Evolutionary conservation across 2,329 filamentous ascomycete species (phyloP).

Genomic region (Verticillium nonalfalfae): DNA sequence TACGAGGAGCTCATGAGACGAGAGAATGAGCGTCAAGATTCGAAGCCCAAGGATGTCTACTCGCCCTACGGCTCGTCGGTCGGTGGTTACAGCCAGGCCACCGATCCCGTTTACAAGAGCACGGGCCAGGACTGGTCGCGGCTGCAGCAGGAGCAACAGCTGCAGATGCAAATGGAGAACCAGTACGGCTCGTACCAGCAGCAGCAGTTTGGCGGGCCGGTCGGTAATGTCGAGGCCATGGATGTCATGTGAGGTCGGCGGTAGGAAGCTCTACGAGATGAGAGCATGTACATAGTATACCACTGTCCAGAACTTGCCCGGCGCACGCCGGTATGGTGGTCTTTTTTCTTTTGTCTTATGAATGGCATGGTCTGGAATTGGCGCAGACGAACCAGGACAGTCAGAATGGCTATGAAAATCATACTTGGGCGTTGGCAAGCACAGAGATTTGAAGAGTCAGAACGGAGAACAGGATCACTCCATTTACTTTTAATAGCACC

Average conservation of each 20-base stretch:
- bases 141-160: slow-evolving; percentile 36
- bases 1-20: slow-evolving; percentile 65
- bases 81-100: slow-evolving; percentile 32
- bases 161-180: slow-evolving; percentile 56
- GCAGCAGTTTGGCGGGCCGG: slow-evolving; percentile 34
- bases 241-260: slow-evolving; percentile 28
- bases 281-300: background rate
- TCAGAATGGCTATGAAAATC: background rate
- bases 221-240: slow-evolving; percentile 43
- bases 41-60: slow-evolving; percentile 31
- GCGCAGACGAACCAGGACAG: background rate
- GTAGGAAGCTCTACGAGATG: background rate
- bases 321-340: background rate
- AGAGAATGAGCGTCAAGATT: slow-evolving; percentile 44
- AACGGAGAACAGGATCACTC: background rate
- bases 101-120: slow-evolving; percentile 62
- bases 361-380: background rate
- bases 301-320: background rate
- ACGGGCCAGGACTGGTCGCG: slow-evolving; percentile 18
- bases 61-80: slow-evolving; percentile 35
- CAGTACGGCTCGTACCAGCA: slow-evolving; percentile 60
- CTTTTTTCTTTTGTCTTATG: background rate
- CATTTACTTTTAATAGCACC: background rate
- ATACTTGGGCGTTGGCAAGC: background rate
- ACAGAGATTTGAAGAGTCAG: background rate